phyloP scores from a whole-genome alignment of 805 yeast genomes.

The Kodamaea sagamina region DNA sequence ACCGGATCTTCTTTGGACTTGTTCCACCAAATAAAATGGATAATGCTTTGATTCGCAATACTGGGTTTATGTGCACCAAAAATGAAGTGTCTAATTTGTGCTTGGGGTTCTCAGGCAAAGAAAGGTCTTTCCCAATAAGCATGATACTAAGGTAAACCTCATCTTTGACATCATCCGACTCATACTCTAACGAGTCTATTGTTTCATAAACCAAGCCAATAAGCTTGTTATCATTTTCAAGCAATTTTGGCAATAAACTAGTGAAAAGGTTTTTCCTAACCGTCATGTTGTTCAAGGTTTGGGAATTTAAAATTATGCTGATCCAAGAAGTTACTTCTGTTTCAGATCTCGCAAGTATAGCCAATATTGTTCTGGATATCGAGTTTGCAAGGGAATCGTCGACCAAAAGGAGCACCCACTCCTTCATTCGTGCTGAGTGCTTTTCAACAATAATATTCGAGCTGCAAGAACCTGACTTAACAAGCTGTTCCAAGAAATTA shows the following conservation, averaged over 20 bases:
- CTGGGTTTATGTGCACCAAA: conserved; percentile 47
- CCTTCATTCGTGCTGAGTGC: conserved; percentile 48
- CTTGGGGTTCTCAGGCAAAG: conserved; percentile 6
- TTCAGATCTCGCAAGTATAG: conserved; percentile 24
- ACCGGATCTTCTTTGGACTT: conserved; percentile 41
- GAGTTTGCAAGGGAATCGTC: conserved; percentile 67
- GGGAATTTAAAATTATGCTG: conserved; percentile 27
- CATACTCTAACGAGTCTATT: conserved; percentile 28
- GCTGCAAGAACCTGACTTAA: conserved; percentile 46
- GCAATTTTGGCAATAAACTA: conserved; percentile 64
- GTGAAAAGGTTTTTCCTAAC: conserved; percentile 51
- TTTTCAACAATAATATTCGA: conserved; percentile 39
- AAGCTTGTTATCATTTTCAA: conserved; percentile 51
- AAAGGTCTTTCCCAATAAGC: conserved; percentile 37
- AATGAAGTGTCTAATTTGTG: conserved; percentile 29
- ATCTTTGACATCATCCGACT: conserved; percentile 29
- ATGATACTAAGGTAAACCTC: conserved; percentile 49
- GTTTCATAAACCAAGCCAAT: conserved; percentile 40
- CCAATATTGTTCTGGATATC: conserved; percentile 56
- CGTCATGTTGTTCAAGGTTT: conserved; percentile 32
- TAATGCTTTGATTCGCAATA: conserved; percentile 54
- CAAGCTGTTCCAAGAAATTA: conserved; percentile 57
- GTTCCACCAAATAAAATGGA: conserved; percentile 62
- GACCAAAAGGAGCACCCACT: conserved; percentile 52
- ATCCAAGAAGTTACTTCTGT: conserved; percentile 48